phyloP scores from a whole-genome alignment of 345 rosid species.

The Ceriops decandra region DNA sequence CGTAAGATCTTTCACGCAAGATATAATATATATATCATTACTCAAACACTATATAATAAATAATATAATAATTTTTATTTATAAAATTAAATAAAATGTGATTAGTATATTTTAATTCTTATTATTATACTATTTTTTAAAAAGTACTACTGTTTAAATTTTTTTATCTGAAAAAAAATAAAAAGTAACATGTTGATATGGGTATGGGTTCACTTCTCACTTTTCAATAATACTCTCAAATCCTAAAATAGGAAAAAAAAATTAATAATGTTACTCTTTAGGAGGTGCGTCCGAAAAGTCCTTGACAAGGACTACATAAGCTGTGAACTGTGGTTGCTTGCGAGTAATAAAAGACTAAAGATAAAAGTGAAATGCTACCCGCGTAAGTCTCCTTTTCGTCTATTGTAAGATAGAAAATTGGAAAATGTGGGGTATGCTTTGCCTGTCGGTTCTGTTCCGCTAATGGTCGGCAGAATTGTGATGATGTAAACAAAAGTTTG shows the following conservation, averaged over 20 bases:
- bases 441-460: slow-evolving; percentile 15
- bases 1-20: not conserved
- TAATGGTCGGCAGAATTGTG: not conserved
- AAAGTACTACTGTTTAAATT: no score
- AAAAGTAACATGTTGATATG: not conserved
- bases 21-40: not conserved
- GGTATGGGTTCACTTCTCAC: not conserved
- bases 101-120: no score
- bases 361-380: slow-evolving; percentile 26
- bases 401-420: slow-evolving; percentile 30
- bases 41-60: no score
- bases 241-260: not conserved
- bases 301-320: slow-evolving; percentile 37
- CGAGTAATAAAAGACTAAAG: slow-evolving; percentile 12
- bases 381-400: slow-evolving; percentile 50
- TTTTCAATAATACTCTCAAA: slow-evolving; percentile 13
- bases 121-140: no score
- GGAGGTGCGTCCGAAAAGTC: slow-evolving; percentile 27
- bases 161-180: no score
- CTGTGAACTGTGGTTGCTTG: slow-evolving; percentile 19
- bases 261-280: slow-evolving; percentile 2
- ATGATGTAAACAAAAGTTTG: not conserved
- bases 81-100: no score
- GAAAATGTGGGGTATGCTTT: slow-evolving; percentile 15
- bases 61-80: no score